phyloP scores from a whole-genome alignment of 169 alveolate species.

The Eimeria acervulina region DNA sequence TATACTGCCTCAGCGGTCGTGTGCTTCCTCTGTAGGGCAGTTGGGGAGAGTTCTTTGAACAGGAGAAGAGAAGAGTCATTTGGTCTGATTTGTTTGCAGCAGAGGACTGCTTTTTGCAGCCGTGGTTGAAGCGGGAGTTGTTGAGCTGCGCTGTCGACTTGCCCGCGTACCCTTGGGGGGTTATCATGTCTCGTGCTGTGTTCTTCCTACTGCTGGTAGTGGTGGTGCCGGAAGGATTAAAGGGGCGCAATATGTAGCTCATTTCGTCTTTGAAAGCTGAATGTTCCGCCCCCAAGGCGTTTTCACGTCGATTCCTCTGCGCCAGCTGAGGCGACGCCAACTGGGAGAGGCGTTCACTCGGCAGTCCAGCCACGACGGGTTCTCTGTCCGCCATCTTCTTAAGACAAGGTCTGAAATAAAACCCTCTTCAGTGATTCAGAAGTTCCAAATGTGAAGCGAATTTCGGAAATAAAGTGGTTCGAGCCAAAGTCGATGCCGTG shows the following conservation, averaged over 20 bases:
- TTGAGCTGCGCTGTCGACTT: constrained; percentile 39
- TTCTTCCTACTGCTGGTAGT: background rate
- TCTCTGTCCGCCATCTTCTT: constrained; percentile 13
- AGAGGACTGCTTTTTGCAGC: constrained; percentile 42
- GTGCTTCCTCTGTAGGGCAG: constrained; percentile 37
- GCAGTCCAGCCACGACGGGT: constrained; percentile 40
- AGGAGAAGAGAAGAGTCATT: constrained; percentile 11
- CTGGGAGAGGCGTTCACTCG: constrained; percentile 70
- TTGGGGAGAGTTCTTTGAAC: background rate
- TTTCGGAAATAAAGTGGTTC: background rate
- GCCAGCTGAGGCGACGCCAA: constrained; percentile 71
- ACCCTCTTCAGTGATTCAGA: background rate
- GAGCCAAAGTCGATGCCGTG: background rate
- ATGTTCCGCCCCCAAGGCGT: background rate
- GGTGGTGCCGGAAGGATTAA: background rate
- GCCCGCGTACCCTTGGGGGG: constrained; percentile 58
- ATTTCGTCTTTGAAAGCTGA: constrained; percentile 44
- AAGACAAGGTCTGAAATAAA: background rate
- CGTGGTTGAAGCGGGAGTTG: background rate
- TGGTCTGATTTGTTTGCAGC: constrained; percentile 46
- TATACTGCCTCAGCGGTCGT: constrained; percentile 65
- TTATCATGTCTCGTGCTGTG: background rate
- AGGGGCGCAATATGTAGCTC: constrained; percentile 45
- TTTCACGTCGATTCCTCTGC: background rate
- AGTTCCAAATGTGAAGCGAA: background rate